Conservation (phyloP, 306 rosid genomes). For the Fragaria vesca region DNA sequence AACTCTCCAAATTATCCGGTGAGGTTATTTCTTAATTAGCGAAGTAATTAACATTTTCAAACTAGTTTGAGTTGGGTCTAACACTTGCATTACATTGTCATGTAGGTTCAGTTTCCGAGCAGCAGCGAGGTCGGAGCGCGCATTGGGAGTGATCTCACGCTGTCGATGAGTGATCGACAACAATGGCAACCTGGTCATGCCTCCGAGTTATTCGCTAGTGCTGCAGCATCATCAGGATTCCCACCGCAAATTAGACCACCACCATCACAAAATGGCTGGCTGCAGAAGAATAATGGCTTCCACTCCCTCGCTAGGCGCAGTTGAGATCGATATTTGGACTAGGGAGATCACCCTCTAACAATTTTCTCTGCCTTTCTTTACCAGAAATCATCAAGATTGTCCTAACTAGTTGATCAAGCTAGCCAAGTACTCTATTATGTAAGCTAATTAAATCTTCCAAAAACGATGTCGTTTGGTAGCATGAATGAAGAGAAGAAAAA, state of each 20-base stretch:
- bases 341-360: not conserved
- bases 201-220: constrained; percentile 48
- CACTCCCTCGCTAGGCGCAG: constrained; percentile 41
- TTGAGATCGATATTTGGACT: not conserved
- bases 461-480: constrained; percentile 2
- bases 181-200: constrained; percentile 56
- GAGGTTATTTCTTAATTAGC: constrained; percentile 8
- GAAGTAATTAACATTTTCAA: not conserved
- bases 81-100: not conserved
- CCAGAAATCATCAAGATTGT: not conserved
- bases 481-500: constrained; percentile 17
- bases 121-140: constrained; percentile 56
- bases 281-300: constrained; percentile 64
- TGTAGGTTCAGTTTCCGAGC: constrained; percentile 51
- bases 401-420: not conserved
- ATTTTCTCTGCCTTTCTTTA: not conserved
- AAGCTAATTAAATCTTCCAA: not conserved
- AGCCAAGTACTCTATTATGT: not conserved
- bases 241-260: constrained; percentile 51
- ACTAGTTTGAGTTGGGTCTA: not conserved
- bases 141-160: constrained; percentile 58
- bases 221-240: constrained; percentile 99
- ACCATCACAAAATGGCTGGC: constrained; percentile 46
- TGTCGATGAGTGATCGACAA: constrained; percentile 47
- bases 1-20: constrained; percentile 56